Evolutionary conservation across 2,329 filamentous ascomycete species (phyloP).

Genomic region (Neoarthrinium moseri): DNA sequence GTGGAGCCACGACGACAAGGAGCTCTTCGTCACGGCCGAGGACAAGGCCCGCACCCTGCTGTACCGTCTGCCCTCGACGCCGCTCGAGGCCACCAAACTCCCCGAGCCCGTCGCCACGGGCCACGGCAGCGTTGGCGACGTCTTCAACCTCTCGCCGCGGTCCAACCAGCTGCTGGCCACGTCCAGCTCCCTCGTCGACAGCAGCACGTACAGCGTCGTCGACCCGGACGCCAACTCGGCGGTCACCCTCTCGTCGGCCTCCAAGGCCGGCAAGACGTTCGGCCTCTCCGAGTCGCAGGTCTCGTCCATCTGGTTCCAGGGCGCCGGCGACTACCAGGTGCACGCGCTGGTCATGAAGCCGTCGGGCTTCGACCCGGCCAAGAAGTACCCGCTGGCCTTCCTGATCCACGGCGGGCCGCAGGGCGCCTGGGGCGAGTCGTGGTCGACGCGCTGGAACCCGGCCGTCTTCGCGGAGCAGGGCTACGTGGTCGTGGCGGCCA

Average conservation of each 20-base stretch:
- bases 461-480: slow-evolving; percentile 85
- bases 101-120: slow-evolving; percentile 50
- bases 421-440: slow-evolving; percentile 72
- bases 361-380: slow-evolving; percentile 63
- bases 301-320: slow-evolving; percentile 68
- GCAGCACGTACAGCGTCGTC: slow-evolving; percentile 65
- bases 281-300: slow-evolving; percentile 64
- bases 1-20: slow-evolving; percentile 59
- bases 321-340: slow-evolving; percentile 62
- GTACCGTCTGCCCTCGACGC: slow-evolving; percentile 60
- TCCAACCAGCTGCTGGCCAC: slow-evolving; percentile 58
- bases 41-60: slow-evolving; percentile 62
- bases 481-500: slow-evolving; percentile 78
- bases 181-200: slow-evolving; percentile 69
- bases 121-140: slow-evolving; percentile 53
- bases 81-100: slow-evolving; percentile 43
- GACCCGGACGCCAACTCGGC: slow-evolving; percentile 32
- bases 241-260: slow-evolving; percentile 10
- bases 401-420: slow-evolving; percentile 84
- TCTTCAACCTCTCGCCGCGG: slow-evolving; percentile 48
- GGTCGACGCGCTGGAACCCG: slow-evolving; percentile 81
- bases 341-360: slow-evolving; percentile 70
- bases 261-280: slow-evolving; percentile 62
- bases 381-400: slow-evolving; percentile 77
- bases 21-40: slow-evolving; percentile 73